Percentiles rank a stretch among this genome's conserved stretches.
These are phyloP conservation scores for Rusavskia elegans DNA, from an alignment of 495 filamentous ascomycete genomes.

Conservation along the genomic window DNA sequence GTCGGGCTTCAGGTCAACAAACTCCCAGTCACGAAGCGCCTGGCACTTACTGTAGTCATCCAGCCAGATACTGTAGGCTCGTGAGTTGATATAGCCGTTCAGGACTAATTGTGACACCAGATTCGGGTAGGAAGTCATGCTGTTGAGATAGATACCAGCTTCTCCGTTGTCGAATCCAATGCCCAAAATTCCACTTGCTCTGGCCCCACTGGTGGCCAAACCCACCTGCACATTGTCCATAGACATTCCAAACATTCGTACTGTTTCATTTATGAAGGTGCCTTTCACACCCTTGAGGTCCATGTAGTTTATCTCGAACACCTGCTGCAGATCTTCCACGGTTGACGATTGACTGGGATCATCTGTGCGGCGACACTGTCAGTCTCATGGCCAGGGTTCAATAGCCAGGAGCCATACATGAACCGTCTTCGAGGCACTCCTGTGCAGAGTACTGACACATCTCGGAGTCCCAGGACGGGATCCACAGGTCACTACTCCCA, in stretches of 20 bases:
- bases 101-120: conserved; percentile 59
- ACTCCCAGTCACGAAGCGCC: background rate
- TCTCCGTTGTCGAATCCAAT: conserved; percentile 63
- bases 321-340: background rate
- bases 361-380: no score
- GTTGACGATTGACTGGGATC: background rate
- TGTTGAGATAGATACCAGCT: conserved; percentile 37
- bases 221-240: conserved; percentile 51
- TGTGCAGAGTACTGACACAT: background rate
- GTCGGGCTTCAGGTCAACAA: no score
- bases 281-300: conserved; percentile 57
- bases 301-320: conserved; percentile 17
- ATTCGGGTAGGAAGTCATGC: conserved; percentile 30
- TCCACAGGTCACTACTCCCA: background rate
- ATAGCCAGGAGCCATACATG: background rate
- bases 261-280: conserved; percentile 36
- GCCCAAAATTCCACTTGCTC: conserved; percentile 49
- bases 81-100: conserved; percentile 49
- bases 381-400: no score
- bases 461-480: background rate
- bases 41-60: conserved; percentile 48
- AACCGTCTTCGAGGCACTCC: background rate
- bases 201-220: conserved; percentile 27
- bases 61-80: conserved; percentile 71
- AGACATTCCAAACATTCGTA: conserved; percentile 15